A percentile compares a stretch with the other conserved stretches of the same genome.
These are phyloP conservation scores for Alnus rubra DNA, from an alignment of 306 rosid genomes.

Conservation along the genomic window DNA sequence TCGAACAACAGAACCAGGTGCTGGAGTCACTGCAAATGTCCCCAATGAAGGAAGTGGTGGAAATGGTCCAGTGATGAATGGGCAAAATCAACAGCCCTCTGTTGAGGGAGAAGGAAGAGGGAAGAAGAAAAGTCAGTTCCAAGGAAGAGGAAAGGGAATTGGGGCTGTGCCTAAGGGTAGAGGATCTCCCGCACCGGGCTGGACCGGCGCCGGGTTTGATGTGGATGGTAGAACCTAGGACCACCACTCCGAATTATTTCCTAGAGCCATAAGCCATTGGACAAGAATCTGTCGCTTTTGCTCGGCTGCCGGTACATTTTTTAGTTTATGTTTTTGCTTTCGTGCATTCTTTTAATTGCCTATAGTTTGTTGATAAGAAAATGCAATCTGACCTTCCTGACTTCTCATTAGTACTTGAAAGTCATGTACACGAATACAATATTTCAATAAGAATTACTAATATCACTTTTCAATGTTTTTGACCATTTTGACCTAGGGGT, in stretches of 20 bases:
- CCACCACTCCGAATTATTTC: conserved; percentile 13
- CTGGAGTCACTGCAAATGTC: conserved; percentile 26
- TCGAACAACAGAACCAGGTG: conserved; percentile 45
- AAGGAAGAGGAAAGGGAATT: conserved; percentile 79
- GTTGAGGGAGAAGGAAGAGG: conserved; percentile 66
- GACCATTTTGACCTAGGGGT: background rate
- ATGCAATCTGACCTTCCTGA: conserved; percentile 23
- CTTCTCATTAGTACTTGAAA: conserved; percentile 25
- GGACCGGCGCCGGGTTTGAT: conserved; percentile 95
- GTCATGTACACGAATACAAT: conserved; percentile 5
- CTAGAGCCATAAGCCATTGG: conserved; percentile 20
- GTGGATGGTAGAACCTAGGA: conserved; percentile 64
- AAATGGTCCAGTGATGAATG: conserved; percentile 41
- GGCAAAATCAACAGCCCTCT: conserved; percentile 45
- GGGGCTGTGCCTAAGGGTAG: conserved; percentile 82
- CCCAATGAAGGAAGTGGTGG: conserved; percentile 46
- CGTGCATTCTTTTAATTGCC: conserved; percentile 20
- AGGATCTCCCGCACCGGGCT: conserved; percentile 66
- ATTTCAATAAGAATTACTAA: conserved; percentile 18
- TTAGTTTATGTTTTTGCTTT: conserved; percentile 20
- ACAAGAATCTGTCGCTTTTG: conserved; percentile 20
- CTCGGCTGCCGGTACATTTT: conserved; percentile 26
- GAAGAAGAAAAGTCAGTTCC: conserved; percentile 71
- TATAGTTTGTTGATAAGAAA: conserved; percentile 14
- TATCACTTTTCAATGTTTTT: background rate